Percentiles rank a stretch among this genome's conserved stretches.
These are phyloP conservation scores for Thamnidium elegans DNA, from an alignment of 192 early-diverging fungal genomes.

Conservation along the genomic window DNA sequence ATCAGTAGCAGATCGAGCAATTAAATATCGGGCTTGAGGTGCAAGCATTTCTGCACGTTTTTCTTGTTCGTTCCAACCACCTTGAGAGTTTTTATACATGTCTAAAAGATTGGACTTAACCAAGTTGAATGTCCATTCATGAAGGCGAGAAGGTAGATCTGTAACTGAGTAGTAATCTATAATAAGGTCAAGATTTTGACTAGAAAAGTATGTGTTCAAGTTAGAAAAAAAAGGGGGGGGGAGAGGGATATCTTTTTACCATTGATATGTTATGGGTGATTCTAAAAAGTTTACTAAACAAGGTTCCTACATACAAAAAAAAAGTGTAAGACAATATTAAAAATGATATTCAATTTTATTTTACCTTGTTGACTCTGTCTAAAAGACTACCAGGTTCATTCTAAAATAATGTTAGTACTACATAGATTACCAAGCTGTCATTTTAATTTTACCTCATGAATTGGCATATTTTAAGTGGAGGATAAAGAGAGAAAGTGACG, in stretches of 20 bases:
- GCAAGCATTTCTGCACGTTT: conserved; percentile 60
- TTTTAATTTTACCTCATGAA: conserved; percentile 11
- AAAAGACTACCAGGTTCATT: conserved; percentile 9
- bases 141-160: conserved; percentile 36
- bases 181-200: conserved; percentile 19
- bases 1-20: conserved; percentile 38
- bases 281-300: conserved; percentile 22
- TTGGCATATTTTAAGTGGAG: conserved; percentile 19
- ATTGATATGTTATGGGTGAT: conserved; percentile 18
- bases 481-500: conserved; percentile 3
- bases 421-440: neutral
- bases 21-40: conserved; percentile 51
- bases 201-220: neutral
- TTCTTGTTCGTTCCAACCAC: conserved; percentile 59
- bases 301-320: conserved; percentile 11
- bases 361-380: conserved; percentile 11
- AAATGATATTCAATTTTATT: neutral
- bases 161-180: conserved; percentile 43
- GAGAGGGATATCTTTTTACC: neutral
- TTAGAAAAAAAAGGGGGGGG: neutral
- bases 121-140: conserved; percentile 50
- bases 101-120: conserved; percentile 61
- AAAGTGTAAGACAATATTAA: too few relatives aligned
- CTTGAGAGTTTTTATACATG: conserved; percentile 59
- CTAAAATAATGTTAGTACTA: neutral